Evolutionary conservation across 2,329 filamentous ascomycete genomes (phyloP).

Genomic region (Exophiala dermatitidis): DNA sequence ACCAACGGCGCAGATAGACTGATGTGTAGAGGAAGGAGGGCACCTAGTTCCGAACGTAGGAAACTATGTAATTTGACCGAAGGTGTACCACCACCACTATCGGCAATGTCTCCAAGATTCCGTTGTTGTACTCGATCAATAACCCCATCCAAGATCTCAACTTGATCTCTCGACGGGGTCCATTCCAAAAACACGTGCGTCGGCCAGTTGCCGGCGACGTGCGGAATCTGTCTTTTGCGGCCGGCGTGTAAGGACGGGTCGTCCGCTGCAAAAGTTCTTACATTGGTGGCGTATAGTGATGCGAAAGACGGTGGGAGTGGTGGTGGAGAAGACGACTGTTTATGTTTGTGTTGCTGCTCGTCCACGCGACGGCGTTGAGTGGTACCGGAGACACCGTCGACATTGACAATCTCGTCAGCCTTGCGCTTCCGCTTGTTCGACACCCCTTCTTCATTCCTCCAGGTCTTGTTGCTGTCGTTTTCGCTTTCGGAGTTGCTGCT

Average conservation of each 20-base stretch:
- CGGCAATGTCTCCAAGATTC: not conserved
- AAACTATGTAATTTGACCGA: conserved; percentile 47
- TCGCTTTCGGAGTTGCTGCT: too few species aligned
- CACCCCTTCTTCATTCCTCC: too few species aligned
- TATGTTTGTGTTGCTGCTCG: too few species aligned
- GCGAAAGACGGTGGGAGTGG: conserved; percentile 68
- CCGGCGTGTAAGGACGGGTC: conserved; percentile 81
- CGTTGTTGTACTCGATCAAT: conserved; percentile 21
- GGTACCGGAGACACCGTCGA: too few species aligned
- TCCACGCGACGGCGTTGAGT: too few species aligned
- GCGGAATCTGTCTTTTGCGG: conserved; percentile 71
- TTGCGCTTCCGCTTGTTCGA: too few species aligned
- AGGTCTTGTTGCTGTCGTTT: too few species aligned
- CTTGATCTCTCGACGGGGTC: conserved; percentile 43
- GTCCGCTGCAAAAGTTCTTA: conserved; percentile 69
- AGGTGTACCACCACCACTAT: not conserved
- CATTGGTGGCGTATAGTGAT: conserved; percentile 79
- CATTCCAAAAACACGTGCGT: conserved; percentile 91
- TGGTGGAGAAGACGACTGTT: conserved; percentile 1
- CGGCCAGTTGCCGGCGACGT: conserved; percentile 85
- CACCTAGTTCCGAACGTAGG: conserved; percentile 68
- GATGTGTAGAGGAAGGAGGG: conserved; percentile 76
- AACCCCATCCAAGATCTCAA: conserved; percentile 30
- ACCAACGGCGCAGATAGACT: conserved; percentile 78
- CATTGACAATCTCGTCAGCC: too few species aligned